Evolutionary conservation across 768 basidiomycete genomes (phyloP).

Genomic region (Xerocomellus intermedius): DNA sequence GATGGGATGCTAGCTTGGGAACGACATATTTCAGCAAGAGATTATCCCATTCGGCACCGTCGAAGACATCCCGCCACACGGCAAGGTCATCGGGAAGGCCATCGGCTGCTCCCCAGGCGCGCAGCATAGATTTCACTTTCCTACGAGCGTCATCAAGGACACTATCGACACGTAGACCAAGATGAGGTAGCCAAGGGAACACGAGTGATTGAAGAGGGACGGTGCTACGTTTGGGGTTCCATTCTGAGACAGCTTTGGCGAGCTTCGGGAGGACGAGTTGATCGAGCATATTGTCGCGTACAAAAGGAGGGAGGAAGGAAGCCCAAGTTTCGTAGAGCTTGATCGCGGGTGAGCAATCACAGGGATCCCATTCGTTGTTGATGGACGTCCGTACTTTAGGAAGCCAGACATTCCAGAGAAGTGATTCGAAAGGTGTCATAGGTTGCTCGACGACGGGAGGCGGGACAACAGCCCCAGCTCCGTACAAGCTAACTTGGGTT

Average conservation of each 20-base stretch:
- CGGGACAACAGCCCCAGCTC: conserved; percentile 37
- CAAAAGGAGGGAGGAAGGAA: conserved; percentile 82
- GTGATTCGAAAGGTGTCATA: conserved; percentile 95
- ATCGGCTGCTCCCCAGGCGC: conserved; percentile 72
- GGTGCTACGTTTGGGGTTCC: conserved; percentile 63
- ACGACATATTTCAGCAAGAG: conserved; percentile 89
- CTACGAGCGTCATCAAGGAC: conserved; percentile 85
- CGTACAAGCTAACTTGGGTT: conserved; percentile 57
- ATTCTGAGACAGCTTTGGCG: conserved; percentile 76
- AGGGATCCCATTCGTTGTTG: conserved; percentile 92
- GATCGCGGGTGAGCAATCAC: conserved; percentile 70
- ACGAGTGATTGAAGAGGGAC: conserved; percentile 75
- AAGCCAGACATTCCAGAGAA: conserved; percentile 94
- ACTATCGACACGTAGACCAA: conserved; percentile 79
- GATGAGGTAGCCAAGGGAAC: conserved; percentile 93
- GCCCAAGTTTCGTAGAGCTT: conserved; percentile 88
- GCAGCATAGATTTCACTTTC: conserved; percentile 76
- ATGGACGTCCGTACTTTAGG: conserved; percentile 91
- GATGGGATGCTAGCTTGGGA: conserved; percentile 79
- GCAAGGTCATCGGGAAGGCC: conserved; percentile 71
- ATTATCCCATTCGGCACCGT: conserved; percentile 82
- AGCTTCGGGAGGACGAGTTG: conserved; percentile 95
- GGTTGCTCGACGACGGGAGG: conserved; percentile 43
- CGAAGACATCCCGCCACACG: conserved; percentile 86
- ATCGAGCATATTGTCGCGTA: conserved; percentile 92